These are phyloP conservation scores for Furcasterigmium furcatum DNA, from an alignment of 2,329 filamentous ascomycete genomes.

Conservation along the genomic window DNA sequence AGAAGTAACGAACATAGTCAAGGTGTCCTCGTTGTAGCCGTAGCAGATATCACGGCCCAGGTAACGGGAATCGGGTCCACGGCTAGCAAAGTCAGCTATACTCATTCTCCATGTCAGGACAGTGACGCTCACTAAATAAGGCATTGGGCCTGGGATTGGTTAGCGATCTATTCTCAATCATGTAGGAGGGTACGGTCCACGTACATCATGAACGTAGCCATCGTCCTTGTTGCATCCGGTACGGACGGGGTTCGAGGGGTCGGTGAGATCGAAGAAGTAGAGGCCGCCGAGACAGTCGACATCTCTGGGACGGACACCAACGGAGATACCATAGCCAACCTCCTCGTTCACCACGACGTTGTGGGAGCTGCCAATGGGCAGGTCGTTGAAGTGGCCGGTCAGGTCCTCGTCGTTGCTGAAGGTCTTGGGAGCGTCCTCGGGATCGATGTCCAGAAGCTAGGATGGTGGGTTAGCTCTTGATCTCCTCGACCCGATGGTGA, in stretches of 20 bases:
- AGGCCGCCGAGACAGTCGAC: slow-evolving; percentile 41
- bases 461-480: too few species aligned
- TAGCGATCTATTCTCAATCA: too few species aligned
- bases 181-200: too few species aligned
- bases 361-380: slow-evolving; percentile 25
- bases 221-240: slow-evolving; percentile 41
- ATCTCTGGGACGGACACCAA: slow-evolving; percentile 28
- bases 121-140: slow-evolving; percentile 2
- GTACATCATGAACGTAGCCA: slow-evolving; percentile 45
- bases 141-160: slow-evolving; percentile 5
- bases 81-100: slow-evolving; percentile 11
- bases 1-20: too few species aligned
- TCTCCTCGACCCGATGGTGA: too few species aligned
- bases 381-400: slow-evolving; percentile 20
- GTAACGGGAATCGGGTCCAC: slow-evolving; percentile 42
- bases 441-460: slow-evolving; percentile 36
- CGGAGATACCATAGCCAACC: slow-evolving; percentile 37
- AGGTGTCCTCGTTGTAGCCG: slow-evolving; percentile 46
- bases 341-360: slow-evolving; percentile 47
- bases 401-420: slow-evolving; percentile 24
- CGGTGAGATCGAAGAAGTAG: slow-evolving; percentile 50
- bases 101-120: background rate
- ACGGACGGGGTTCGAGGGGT: slow-evolving; percentile 46
- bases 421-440: slow-evolving; percentile 22
- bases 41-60: slow-evolving; percentile 47